These are phyloP conservation scores for Aspergillus steynii DNA, from an alignment of 495 filamentous ascomycete species.

Conservation along the genomic window DNA sequence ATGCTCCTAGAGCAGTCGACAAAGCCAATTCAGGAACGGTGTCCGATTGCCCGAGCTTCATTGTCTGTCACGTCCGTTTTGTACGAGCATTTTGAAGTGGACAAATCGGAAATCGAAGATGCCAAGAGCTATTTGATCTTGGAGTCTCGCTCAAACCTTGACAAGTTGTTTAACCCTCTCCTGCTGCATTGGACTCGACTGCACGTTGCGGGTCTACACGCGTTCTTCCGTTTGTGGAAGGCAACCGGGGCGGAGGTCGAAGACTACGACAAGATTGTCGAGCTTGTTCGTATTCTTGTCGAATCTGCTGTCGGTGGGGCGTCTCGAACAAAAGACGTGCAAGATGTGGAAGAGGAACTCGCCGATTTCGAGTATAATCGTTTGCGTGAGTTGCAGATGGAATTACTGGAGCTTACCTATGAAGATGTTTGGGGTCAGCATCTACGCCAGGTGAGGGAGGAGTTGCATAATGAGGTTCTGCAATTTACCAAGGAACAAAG, in stretches of 20 bases:
- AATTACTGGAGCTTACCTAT: conserved; percentile 84
- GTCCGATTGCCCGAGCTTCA: conserved; percentile 85
- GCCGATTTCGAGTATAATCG: conserved; percentile 75
- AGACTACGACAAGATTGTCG: conserved; percentile 90
- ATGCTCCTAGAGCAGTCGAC: conserved; percentile 86
- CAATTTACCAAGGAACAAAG: conserved; percentile 97
- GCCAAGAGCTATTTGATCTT: conserved; percentile 71
- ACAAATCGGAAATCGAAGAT: conserved; percentile 82
- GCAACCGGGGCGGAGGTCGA: conserved; percentile 76
- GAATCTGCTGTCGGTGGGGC: conserved; percentile 89
- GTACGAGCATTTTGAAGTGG: conserved; percentile 94
- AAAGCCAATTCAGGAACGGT: conserved; percentile 67
- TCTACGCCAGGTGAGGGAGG: conserved; percentile 85
- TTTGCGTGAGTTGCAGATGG: conserved; percentile 90
- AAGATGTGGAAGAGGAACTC: conserved; percentile 87
- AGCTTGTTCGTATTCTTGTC: conserved; percentile 86
- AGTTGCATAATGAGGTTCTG: conserved; percentile 86
- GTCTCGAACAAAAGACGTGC: conserved; percentile 77
- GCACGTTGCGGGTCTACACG: conserved; percentile 85
- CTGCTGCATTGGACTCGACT: conserved; percentile 94
- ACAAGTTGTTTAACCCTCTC: conserved; percentile 84
- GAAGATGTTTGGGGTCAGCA: conserved; percentile 94
- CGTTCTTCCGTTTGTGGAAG: conserved; percentile 93
- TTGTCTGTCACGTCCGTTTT: conserved; percentile 84
- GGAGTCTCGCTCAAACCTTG: conserved; percentile 76